Evolutionary conservation across 495 filamentous ascomycete genomes (phyloP).

Genomic region (Penicillium coffeae): DNA sequence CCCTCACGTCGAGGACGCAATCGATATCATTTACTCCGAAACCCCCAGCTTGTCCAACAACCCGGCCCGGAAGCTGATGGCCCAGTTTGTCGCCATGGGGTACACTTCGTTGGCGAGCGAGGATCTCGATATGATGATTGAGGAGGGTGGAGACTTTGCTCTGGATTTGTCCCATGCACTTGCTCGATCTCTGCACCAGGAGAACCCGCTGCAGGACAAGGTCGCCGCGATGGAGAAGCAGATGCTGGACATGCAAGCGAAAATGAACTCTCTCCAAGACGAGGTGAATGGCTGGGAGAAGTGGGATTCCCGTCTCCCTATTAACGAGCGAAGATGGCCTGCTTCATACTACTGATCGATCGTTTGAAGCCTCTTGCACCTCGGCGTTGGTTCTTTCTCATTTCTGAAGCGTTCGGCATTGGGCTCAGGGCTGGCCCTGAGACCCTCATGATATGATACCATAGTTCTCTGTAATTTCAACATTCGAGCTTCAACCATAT

Average conservation of each 20-base stretch:
- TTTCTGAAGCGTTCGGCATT: neutral
- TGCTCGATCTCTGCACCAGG: slow-evolving; percentile 1
- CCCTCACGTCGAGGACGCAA: slow-evolving; percentile 3
- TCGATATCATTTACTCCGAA: slow-evolving; percentile 2
- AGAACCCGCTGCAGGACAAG: neutral
- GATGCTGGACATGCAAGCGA: neutral
- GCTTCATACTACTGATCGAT: neutral
- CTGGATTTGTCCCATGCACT: slow-evolving; percentile 1
- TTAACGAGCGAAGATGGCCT: neutral
- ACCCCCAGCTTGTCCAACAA: neutral
- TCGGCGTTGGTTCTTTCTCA: neutral
- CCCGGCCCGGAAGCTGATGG: slow-evolving; percentile 1
- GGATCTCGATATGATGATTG: neutral
- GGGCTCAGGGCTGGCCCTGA: neutral
- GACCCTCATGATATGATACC: neutral
- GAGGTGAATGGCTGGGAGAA: neutral
- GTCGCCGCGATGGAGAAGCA: neutral
- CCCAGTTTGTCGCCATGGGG: slow-evolving; percentile 5
- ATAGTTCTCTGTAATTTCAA: neutral
- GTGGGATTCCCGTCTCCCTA: neutral
- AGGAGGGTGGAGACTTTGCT: slow-evolving; percentile 8
- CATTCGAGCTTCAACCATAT: neutral
- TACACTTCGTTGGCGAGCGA: slow-evolving; percentile 1
- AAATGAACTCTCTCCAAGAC: neutral
- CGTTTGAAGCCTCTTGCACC: neutral